A percentile compares a stretch with the other conserved stretches of the same genome.
Conservation (phyloP, 2,329 filamentous ascomycete genomes). For the Sordariomycetes sp. region DNA sequence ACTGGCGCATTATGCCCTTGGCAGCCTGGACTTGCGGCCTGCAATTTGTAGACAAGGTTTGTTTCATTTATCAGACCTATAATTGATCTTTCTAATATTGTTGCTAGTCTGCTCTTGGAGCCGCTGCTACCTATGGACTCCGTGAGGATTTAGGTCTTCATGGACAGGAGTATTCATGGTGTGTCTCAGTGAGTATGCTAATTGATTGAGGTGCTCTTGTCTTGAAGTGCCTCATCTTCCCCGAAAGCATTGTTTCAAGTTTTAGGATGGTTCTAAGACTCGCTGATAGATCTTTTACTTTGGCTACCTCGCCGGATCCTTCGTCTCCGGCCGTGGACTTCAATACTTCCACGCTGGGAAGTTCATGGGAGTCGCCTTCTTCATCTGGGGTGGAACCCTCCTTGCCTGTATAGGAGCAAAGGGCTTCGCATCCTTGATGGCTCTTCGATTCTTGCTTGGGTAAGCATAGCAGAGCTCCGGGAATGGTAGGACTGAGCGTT, state of each 20-base stretch:
- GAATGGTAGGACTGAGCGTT: no score
- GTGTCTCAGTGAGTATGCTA: constrained; percentile 1
- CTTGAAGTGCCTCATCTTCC: no score
- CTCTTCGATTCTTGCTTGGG: constrained; percentile 1
- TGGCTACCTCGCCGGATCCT: not conserved
- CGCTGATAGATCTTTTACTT: constrained; percentile 1
- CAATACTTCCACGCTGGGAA: constrained; percentile 3
- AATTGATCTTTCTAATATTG: not conserved
- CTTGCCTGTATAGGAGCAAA: constrained; percentile 2
- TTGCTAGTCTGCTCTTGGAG: constrained; percentile 2
- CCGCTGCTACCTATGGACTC: constrained; percentile 3
- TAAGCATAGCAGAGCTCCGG: not conserved
- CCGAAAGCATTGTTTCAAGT: not conserved
- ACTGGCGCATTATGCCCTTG: constrained; percentile 2
- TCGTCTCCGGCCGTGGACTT: constrained; percentile 1
- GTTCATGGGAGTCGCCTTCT: constrained; percentile 1
- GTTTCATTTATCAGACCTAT: not conserved
- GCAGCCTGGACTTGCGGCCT: constrained; percentile 2
- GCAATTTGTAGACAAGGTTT: constrained; percentile 3
- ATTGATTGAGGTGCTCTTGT: no score
- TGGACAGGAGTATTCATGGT: constrained; percentile 4
- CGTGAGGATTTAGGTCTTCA: constrained; percentile 1
- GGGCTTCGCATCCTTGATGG: constrained; percentile 2
- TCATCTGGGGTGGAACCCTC: constrained; percentile 3
- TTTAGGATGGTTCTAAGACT: not conserved